These are phyloP conservation scores for Hansenula sp. DNA, from an alignment of 1,139 yeast genomes.

Conservation along the genomic window DNA sequence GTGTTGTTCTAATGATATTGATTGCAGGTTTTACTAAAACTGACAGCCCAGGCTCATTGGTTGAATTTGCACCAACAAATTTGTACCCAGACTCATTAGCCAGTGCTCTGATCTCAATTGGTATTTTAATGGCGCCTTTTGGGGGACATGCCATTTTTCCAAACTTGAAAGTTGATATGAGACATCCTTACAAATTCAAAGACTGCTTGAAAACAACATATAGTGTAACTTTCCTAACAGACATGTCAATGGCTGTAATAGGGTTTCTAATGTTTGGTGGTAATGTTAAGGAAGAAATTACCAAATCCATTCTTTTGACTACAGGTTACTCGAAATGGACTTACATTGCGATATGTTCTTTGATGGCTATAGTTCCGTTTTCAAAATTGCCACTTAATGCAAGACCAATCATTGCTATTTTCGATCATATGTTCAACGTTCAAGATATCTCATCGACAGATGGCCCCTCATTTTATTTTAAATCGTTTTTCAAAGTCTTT, in stretches of 20 bases:
- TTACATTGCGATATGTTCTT: conserved; percentile 57
- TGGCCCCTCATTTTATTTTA: conserved; percentile 17
- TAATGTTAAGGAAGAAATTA: conserved; percentile 73
- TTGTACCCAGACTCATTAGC: conserved; percentile 49
- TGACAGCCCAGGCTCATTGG: conserved; percentile 63
- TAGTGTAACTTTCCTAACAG: conserved; percentile 65
- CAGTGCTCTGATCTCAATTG: conserved; percentile 58
- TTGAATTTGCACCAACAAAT: conserved; percentile 46
- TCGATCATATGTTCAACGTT: conserved; percentile 42
- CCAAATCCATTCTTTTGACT: conserved; percentile 68
- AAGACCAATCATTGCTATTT: conserved; percentile 77
- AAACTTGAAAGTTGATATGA: conserved; percentile 76
- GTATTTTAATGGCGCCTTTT: conserved; percentile 83
- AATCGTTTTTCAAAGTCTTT: conserved; percentile 11
- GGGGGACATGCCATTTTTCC: conserved; percentile 91
- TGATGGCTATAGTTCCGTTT: conserved; percentile 79
- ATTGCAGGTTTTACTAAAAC: conserved; percentile 58
- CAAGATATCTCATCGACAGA: conserved; percentile 25
- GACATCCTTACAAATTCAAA: conserved; percentile 58
- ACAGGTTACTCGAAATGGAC: conserved; percentile 71
- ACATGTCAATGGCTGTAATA: conserved; percentile 68
- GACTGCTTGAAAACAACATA: conserved; percentile 54
- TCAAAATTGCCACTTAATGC: conserved; percentile 88
- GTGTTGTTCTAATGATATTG: conserved; percentile 55
- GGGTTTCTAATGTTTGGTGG: conserved; percentile 90